Evolutionary conservation across 2,329 filamentous ascomycete genomes (phyloP), one percentile per base, ranked within the genome.

Genomic region (Exophiala alcalophila): DNA sequence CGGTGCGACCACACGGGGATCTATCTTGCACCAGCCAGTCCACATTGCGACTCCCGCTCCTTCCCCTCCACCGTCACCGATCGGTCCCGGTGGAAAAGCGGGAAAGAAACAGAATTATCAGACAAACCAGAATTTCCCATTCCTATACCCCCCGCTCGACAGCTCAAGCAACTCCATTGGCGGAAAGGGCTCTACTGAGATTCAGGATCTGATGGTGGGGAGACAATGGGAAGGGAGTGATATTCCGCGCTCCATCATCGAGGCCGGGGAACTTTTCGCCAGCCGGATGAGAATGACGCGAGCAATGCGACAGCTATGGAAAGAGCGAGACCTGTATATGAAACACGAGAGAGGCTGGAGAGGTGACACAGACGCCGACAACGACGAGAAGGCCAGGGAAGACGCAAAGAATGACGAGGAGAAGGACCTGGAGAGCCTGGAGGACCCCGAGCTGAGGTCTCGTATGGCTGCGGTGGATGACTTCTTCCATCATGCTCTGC

Each of bases 31-130:
- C 61, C 91, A 97, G 59, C 88, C 92, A 4, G 91, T 98, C 4
- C 92, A 98, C 63, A 98, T 98, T 56, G 92, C 92, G n/a, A 98
- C 92, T 1, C 92, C 92, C 0, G 91, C 90, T 0, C 92, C 92
- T 1, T 98, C 92, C 0, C 92, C 92, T 16, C 92, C 92, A 0
- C 92, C 92, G 1, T 96, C 91, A 1, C 92, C 92, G 7, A 83
- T 84, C 23, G 90, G 78, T 1, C 77, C 79, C 3, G 79, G 89
- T 18, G 89, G 89, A 0, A 98, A 97, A 64, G 87, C 86, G 38
- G 90, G 85, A 1, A 98, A 98, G 72, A 98, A 98, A 62, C 92
- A 98, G 60, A 98, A 97, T 56, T 98, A 98, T 59, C 92, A 98
- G 64, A 98, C 92, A 0, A 98, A 98, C 60, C 92, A 98, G 58